Evolutionary conservation across 1,284 basidiomycete species (phyloP).

Genomic region (Wolfiporia cocos): DNA sequence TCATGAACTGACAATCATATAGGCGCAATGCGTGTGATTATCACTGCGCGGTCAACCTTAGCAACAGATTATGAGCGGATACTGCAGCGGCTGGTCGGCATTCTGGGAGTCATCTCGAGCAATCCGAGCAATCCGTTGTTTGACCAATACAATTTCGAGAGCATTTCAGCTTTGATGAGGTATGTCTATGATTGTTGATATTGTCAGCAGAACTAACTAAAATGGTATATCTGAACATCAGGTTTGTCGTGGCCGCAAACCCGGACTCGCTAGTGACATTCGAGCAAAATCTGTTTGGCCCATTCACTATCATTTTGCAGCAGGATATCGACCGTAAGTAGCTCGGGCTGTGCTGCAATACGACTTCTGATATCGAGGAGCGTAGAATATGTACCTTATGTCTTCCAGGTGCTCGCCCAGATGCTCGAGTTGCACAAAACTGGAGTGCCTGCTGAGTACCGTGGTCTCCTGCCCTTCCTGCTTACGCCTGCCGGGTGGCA

Average conservation of each 20-base stretch:
- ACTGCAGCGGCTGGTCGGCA: conserved; percentile 72
- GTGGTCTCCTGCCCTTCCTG: conserved; percentile 75
- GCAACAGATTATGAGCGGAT: conserved; percentile 64
- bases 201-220: background rate
- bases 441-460: conserved; percentile 74
- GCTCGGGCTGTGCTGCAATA: background rate
- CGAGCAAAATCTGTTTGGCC: conserved; percentile 80
- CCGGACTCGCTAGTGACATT: conserved; percentile 68
- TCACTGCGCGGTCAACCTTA: conserved; percentile 81
- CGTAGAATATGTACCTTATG: conserved; percentile 93
- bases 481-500: conserved; percentile 89
- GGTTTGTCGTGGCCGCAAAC: conserved; percentile 75
- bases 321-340: conserved; percentile 86
- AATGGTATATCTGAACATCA: conserved; percentile 23
- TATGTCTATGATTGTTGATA: conserved; percentile 27
- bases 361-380: background rate
- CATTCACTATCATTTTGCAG: conserved; percentile 85
- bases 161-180: conserved; percentile 88
- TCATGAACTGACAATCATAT: background rate
- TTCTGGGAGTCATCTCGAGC: conserved; percentile 84
- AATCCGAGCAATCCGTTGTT: conserved; percentile 98
- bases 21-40: conserved; percentile 92
- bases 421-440: conserved; percentile 83
- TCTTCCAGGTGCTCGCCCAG: conserved; percentile 95
- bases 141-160: conserved; percentile 97